phyloP scores from a whole-genome alignment of 179 eudicot genomes.

The Nepenthes alata region DNA sequence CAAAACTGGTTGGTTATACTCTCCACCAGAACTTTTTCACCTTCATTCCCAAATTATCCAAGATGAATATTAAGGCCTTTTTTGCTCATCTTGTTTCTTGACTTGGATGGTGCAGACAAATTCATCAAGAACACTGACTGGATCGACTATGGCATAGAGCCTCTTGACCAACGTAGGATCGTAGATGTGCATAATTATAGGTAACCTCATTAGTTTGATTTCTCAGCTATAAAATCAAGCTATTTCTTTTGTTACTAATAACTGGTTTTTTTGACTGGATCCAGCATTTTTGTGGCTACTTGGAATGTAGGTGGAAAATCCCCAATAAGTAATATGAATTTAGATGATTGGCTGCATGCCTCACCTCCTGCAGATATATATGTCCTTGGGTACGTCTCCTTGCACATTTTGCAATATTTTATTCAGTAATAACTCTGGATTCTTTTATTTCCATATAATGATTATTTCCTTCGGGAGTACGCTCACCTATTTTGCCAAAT shows the following conservation, averaged over 20 bases:
- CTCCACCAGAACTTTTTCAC: not conserved
- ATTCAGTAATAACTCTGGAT: too few species aligned
- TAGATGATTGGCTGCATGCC: constrained; percentile 84
- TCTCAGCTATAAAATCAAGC: not conserved
- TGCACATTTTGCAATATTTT: too few species aligned
- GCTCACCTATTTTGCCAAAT: too few species aligned
- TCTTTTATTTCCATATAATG: too few species aligned
- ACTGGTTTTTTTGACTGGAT: constrained; percentile 2
- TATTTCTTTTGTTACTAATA: not conserved
- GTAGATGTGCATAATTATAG: constrained; percentile 83
- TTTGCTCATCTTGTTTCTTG: too few species aligned
- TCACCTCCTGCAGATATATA: constrained; percentile 91
- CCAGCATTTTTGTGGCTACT: constrained; percentile 75
- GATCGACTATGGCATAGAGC: constrained; percentile 10
- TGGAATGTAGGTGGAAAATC: constrained; percentile 96
- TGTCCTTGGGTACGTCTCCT: constrained; percentile 65
- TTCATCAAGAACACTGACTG: too few species aligned
- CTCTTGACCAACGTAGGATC: constrained; percentile 76
- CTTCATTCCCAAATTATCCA: constrained; percentile 1
- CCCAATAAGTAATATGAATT: constrained; percentile 59
- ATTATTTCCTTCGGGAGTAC: too few species aligned
- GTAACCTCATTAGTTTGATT: constrained; percentile 14
- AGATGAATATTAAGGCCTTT: too few species aligned
- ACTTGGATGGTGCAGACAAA: too few species aligned
- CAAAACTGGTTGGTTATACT: constrained; percentile 52